These are phyloP conservation scores for Debaryomyces prosopidis DNA, from an alignment of 805 yeast species.

Conservation along the genomic window DNA sequence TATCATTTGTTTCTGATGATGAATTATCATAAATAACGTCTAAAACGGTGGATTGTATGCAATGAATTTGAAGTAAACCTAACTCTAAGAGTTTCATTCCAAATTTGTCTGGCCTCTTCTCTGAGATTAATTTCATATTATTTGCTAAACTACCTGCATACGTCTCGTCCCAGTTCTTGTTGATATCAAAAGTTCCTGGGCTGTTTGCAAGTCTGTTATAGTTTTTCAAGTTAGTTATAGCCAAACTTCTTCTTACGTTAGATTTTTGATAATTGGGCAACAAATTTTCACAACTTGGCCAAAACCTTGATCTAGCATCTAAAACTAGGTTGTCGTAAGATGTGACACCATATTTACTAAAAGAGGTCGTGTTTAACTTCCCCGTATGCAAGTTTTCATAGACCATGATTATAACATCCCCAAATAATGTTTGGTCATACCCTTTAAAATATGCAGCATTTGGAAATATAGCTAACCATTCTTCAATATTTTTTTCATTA, in stretches of 20 bases:
- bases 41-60: slow-evolving; percentile 54
- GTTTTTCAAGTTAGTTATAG: slow-evolving; percentile 69
- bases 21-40: slow-evolving; percentile 74
- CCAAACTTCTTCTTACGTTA: slow-evolving; percentile 71
- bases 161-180: slow-evolving; percentile 66
- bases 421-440: slow-evolving; percentile 51
- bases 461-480: slow-evolving; percentile 45
- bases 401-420: slow-evolving; percentile 48
- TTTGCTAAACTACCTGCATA: slow-evolving; percentile 81
- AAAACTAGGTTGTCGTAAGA: slow-evolving; percentile 59
- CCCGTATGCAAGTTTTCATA: slow-evolving; percentile 48
- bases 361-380: slow-evolving; percentile 52
- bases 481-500: slow-evolving; percentile 11
- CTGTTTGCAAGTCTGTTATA: slow-evolving; percentile 55
- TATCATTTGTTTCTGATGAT: slow-evolving; percentile 26
- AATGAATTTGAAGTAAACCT: slow-evolving; percentile 57
- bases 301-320: slow-evolving; percentile 62
- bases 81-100: slow-evolving; percentile 56
- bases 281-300: slow-evolving; percentile 76
- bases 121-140: slow-evolving; percentile 54
- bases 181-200: slow-evolving; percentile 38
- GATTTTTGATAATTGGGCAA: slow-evolving; percentile 47
- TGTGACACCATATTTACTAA: slow-evolving; percentile 69
- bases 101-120: slow-evolving; percentile 53
- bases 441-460: slow-evolving; percentile 56